Evolutionary conservation across 1,284 basidiomycete genomes (phyloP), one percentile per base, ranked within the genome.

Genomic region (Neonothopanus nambi): DNA sequence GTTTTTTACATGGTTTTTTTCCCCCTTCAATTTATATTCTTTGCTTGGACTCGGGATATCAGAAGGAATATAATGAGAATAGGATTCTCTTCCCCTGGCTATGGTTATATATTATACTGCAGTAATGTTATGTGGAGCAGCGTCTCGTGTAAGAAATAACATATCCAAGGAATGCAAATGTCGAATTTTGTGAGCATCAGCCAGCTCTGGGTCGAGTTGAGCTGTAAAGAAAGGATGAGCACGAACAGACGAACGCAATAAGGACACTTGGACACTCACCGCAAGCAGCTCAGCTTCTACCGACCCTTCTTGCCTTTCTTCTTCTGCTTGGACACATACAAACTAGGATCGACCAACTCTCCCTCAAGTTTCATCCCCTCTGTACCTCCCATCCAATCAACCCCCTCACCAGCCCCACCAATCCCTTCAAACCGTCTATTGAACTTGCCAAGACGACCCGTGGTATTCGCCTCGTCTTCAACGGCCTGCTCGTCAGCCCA

Each of bases 371-470:
- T 42, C 13, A 57, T 48, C 37, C 57, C 59, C 36, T 73, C 66
- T 52, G 68, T 63, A 30, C 65, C 65, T 23, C 73, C 71, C 70
- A 76, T 73, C 80, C 79, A 82, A 48, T 77, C 70, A 33, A 74
- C 63, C 46, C 74, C 68, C 51, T 73, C 68, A 13, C 74, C 73
- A 23, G 69, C 67, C 2, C 67, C 75, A 15, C 81, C 78, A 3
- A 83, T 69, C 21, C 78, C 82, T 46, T 84, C 89, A 64, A 93
- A 95, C 55, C 78, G 78, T 63, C 82, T 81, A 69, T 78, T 89
- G 71, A 93, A 95, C 59, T 91, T 75, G 3, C 91, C 90, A 61
- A 95, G 72, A 8, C 92, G 76, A 15, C 92, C 92, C 1, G 84
- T 82, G 48, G 82, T 82, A 56, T 81, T 82, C 56, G 79, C 83